A percentile compares a stretch with the other conserved stretches of the same genome.
Conservation (phyloP, 306 rosid genomes). For the Fragaria nilgerrensis region DNA sequence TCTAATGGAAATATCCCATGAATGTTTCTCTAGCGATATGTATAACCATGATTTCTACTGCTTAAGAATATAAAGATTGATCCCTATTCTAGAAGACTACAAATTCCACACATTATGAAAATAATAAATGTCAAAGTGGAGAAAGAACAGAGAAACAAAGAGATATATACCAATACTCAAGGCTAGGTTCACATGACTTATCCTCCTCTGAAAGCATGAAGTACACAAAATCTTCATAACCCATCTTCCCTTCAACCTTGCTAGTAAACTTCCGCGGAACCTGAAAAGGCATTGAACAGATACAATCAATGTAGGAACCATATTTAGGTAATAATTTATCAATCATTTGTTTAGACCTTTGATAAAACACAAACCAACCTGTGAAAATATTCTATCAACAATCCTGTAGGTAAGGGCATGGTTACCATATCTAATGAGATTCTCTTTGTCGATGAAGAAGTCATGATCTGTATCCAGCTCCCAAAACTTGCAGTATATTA, state of each 20-base stretch:
- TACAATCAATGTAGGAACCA: neutral
- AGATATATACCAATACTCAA: slow-evolving; percentile 78
- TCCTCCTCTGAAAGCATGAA: slow-evolving; percentile 98
- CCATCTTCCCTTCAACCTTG: slow-evolving; percentile 97
- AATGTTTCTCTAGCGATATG: neutral
- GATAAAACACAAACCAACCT: slow-evolving; percentile 47
- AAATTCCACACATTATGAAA: neutral
- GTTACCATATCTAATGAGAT: slow-evolving; percentile 75
- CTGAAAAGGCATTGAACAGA: slow-evolving; percentile 39
- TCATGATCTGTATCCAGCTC: slow-evolving; percentile 87
- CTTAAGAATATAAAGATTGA: neutral
- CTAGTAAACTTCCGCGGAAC: slow-evolving; percentile 88
- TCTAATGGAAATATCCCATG: neutral
- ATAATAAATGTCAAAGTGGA: neutral
- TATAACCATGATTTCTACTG: neutral
- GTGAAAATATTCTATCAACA: slow-evolving; percentile 94
- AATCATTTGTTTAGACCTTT: neutral
- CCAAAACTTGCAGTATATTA: slow-evolving; percentile 82
- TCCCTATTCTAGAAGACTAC: neutral
- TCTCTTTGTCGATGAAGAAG: slow-evolving; percentile 78
- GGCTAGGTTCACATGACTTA: slow-evolving; percentile 92
- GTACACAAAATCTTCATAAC: slow-evolving; percentile 96
- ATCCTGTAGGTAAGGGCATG: slow-evolving; percentile 84
- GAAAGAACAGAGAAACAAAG: slow-evolving; percentile 1
- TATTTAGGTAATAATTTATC: neutral